Percentiles rank a stretch among this genome's conserved stretches.
Evolutionary conservation across 2,329 filamentous ascomycete species (phyloP).

Genomic region (Colletotrichum scovillei): DNA sequence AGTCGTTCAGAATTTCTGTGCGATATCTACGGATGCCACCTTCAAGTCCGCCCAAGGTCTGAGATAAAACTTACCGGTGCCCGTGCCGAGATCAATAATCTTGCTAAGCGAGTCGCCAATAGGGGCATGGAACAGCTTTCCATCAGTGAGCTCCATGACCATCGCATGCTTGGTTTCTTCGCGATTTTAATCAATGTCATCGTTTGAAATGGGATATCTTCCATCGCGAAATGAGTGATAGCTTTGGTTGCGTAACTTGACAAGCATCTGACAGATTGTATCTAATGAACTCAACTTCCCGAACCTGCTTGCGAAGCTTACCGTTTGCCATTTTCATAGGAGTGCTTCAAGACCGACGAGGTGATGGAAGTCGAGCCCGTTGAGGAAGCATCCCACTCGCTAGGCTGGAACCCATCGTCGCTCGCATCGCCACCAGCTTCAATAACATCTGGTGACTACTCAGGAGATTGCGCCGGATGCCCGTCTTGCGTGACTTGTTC

Average conservation of each 20-base stretch:
- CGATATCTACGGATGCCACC: neutral
- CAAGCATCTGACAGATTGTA: neutral
- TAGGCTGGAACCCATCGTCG: neutral
- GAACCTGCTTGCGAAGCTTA: neutral
- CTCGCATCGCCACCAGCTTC: neutral
- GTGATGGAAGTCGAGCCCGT: neutral
- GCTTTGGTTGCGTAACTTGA: neutral
- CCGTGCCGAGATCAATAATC: conserved; percentile 45
- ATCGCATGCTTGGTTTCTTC: conserved; percentile 46
- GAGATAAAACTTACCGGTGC: conserved; percentile 33
- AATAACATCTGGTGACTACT: neutral
- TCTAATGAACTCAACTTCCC: neutral
- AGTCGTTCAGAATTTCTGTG: neutral
- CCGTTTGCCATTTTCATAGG: neutral
- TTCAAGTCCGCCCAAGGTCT: neutral
- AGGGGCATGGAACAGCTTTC: conserved; percentile 44
- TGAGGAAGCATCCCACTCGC: neutral
- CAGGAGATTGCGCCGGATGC: neutral
- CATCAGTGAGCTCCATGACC: conserved; percentile 42
- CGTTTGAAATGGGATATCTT: conserved; percentile 42
- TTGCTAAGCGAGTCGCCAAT: conserved; percentile 42
- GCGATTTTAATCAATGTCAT: conserved; percentile 41
- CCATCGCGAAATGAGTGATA: conserved; percentile 7
- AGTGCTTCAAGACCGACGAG: neutral
- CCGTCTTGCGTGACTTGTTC: neutral